Evolutionary conservation across 495 filamentous ascomycete species (phyloP), one percentile per base, ranked within the genome.

Genomic region (Sphaerosporella brunnea): DNA sequence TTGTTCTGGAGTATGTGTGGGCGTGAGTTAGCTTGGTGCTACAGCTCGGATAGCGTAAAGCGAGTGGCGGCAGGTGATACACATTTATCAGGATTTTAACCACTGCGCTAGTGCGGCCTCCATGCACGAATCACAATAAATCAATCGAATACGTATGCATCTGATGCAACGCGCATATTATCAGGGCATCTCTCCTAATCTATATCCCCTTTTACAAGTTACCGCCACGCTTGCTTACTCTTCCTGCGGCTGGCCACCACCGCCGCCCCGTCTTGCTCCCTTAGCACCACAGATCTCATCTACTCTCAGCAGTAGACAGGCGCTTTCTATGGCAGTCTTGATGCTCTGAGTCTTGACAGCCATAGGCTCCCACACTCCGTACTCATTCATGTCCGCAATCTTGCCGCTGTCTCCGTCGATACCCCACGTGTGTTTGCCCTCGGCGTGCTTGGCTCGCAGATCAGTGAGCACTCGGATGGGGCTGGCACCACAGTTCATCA

Each of bases 201-300:
- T n/a, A n/a, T n/a, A n/a, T n/a, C n/a, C n/a, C n/a, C n/a, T n/a
- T n/a, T n/a, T n/a, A n/a, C n/a, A n/a, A n/a, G n/a, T n/a, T n/a
- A n/a, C n/a, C n/a, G n/a, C n/a, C n/a, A n/a, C 28, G 7, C 28
- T 13, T 13, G 28, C 18, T 26, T 43, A 43, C 19, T 43, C 40
- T 23, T 43, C 40, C 37, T 11, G 10, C 37, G 37, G 37, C 28
- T 32, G 28, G 28, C 35, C 35, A n/a, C n/a, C n/a, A n/a, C n/a
- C n/a, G 18, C 43, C 43, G 18, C 43, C 43, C 43, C 35, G 43
- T 36, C 28, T 32, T 46, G 45, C 45, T 52, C 82, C 80, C 72
- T 93, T 96, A 45, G 81, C 92, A 58, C 81, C 85, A 68, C 87
- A 93, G 59, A 99, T 96, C 62, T 99, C 92, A 64, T 99, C 92